Base-by-base conservation (phyloP, 2,329 filamentous ascomycete species). In the Stromatinia cepivora region DNA sequence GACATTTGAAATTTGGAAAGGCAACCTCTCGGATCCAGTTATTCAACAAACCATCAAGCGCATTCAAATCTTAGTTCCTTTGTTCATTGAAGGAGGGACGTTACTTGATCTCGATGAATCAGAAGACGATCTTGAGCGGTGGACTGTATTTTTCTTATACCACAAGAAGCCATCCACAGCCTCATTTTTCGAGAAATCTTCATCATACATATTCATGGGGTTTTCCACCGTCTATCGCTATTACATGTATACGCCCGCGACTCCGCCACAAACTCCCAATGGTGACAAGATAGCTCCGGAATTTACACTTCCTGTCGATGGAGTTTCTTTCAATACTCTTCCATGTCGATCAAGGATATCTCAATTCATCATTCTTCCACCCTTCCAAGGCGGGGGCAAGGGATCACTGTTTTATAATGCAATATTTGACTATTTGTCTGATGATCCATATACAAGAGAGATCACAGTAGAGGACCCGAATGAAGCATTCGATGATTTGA, bases 391-490 rank as follows among this genome's bases (percentile, higher is more conserved):
- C 71, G 87, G 88, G 71, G 93, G 93, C 22, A 89, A 94, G 63
- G 95, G 94, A 48, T 86, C 88, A 15, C 85, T 88, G 54, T 87
- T 99, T 50, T 99, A 98, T 82, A 88, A 88, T 70, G 85, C 88
- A 61, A 92, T 98, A 73, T 94, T 93, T 76, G 81, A 85, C 9
- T 81, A 88, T 73, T 91, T 92, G 72, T 84, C 90, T 69, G 83
- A 86, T 48, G 86, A 91, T 69, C 79, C 86, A 0, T 53, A 68
- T 71, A 90, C 93, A 10, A 84, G 88, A 67, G 94, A 98, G 78
- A 86, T 99, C 76, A 96, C 94, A 0, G 90, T 99, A 8, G 95
- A 99, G 81, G 94, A 98, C 71, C 96, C 95, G 0, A 98, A 92
- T 76, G 92, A 94, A 77, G 88, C 86, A 0, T 96, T 96, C 74